Evolutionary conservation across 306 rosid genomes (phyloP).

Genomic region (Clitoria ternatea): DNA sequence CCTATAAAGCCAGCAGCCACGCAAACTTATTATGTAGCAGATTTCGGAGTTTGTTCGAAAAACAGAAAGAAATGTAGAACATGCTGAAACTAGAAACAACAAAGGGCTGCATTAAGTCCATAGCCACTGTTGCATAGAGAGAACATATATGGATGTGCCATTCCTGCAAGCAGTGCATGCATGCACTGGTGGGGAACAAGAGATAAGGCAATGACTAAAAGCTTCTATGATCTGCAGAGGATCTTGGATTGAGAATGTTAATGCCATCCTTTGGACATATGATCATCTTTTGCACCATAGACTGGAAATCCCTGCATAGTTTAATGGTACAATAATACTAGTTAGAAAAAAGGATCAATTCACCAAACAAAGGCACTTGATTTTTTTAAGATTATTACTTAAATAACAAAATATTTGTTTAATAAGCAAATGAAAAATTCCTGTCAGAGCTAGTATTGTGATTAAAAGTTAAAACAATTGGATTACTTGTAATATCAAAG

Average conservation of each 20-base stretch:
- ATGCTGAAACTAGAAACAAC: neutral
- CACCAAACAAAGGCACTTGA: neutral
- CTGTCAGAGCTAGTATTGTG: neutral
- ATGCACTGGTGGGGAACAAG: neutral
- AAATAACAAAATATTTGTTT: neutral
- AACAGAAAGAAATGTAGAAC: neutral
- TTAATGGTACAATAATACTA: neutral
- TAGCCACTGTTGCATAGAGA: neutral
- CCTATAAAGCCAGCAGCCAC: neutral
- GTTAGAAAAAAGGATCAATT: neutral
- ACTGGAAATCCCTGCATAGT: slow-evolving; percentile 51
- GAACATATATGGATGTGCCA: neutral
- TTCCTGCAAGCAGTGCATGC: neutral
- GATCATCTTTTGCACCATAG: slow-evolving; percentile 43
- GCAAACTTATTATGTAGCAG: neutral
- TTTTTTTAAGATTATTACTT: neutral
- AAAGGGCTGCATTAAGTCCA: neutral
- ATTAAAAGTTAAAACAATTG: too few relatives aligned
- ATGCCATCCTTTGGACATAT: slow-evolving; percentile 50
- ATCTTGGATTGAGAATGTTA: slow-evolving; percentile 32
- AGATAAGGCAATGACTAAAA: neutral
- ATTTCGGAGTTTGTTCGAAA: neutral
- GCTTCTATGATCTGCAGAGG: slow-evolving; percentile 28
- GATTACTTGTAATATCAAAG: neutral
- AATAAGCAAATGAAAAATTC: neutral